Base-by-base conservation (phyloP, 2,329 filamentous ascomycete genomes). In the Aspergillus novofumigatus region DNA sequence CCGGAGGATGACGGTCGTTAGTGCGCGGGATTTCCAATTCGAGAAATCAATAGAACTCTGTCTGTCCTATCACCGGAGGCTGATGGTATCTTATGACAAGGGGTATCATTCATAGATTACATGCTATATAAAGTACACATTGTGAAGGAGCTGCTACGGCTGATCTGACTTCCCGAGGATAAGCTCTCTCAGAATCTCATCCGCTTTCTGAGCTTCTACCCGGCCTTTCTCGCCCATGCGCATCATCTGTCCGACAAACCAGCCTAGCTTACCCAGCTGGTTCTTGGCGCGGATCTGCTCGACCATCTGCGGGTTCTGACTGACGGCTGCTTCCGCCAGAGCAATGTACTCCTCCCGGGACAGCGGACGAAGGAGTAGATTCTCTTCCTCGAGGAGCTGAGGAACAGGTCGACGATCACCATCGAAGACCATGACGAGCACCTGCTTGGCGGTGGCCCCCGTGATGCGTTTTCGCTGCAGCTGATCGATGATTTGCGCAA, bases 171-270 rank as follows among this genome's bases (percentile, higher is more conserved):
- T 53, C 53, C 59, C 61, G 51, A 75, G 60, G 51, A 85, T 73
- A 47, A 85, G 64, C 65, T 79, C 75, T 56, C 77, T 76, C 35
- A 89, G 69, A 10, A 83, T 76, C 56, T 75, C 72, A 68, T 83
- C 81, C 9, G 85, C 86, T 65, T 79, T 80, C 56, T 78, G 77
- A 4, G 86, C 82, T 69, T 88, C 84, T 6, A 89, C 81, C 1
- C 82, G 82, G 0, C 85, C 85, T 58, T 84, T 83, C 28, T 81
- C 78, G 28, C 83, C 84, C 59, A 76, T 73, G 48, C 83, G 77
- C 73, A 89, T 85, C 83, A 89, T 87, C 70, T 87, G 83, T 10
- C 87, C 87, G 14, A 90, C 81, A 63, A 89, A 82, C 77, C 83
- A 89, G 65, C 84, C 85, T 6, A 87, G 70, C 70, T 89, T 90